A percentile compares a stretch with the other conserved stretches of the same genome.
These are phyloP conservation scores for Morella rubra DNA, from an alignment of 306 rosid species.

Conservation along the genomic window DNA sequence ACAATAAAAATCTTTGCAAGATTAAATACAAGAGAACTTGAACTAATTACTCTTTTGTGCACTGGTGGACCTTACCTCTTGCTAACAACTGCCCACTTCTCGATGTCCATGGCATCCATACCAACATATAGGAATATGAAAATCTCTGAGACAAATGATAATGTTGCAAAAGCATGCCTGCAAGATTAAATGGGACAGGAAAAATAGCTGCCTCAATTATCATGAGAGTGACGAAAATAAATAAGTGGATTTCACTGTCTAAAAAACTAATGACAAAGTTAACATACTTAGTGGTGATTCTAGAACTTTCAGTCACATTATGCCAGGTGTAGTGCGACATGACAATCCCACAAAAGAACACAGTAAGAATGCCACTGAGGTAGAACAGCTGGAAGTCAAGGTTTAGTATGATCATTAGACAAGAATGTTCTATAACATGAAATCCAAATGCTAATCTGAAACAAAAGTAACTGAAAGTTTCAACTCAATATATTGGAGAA, in stretches of 20 bases:
- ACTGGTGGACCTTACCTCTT: slow-evolving; percentile 36
- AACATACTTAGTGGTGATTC: slow-evolving; percentile 50
- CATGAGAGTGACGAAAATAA: background rate
- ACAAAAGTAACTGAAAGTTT: background rate
- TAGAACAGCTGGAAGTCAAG: slow-evolving; percentile 39
- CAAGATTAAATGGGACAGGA: slow-evolving; percentile 11
- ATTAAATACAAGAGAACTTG: background rate
- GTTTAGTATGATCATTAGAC: slow-evolving; percentile 20
- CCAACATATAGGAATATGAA: slow-evolving; percentile 70
- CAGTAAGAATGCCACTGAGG: slow-evolving; percentile 60
- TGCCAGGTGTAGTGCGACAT: slow-evolving; percentile 71
- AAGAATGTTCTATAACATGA: background rate
- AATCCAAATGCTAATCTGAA: slow-evolving; percentile 3
- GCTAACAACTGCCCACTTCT: slow-evolving; percentile 50
- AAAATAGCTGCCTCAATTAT: background rate
- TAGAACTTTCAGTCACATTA: slow-evolving; percentile 47
- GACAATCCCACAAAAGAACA: slow-evolving; percentile 67
- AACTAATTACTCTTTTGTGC: background rate
- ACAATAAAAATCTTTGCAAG: background rate
- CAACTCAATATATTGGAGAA: slow-evolving; percentile 12
- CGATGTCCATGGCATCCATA: slow-evolving; percentile 70
- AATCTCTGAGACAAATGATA: slow-evolving; percentile 52
- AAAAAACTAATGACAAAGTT: slow-evolving; percentile 4
- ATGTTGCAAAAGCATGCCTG: slow-evolving; percentile 63
- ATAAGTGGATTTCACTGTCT: background rate